Evolutionary conservation across 441 rosid genomes (phyloP).

Genomic region (Euphorbia schlechtendalii): DNA sequence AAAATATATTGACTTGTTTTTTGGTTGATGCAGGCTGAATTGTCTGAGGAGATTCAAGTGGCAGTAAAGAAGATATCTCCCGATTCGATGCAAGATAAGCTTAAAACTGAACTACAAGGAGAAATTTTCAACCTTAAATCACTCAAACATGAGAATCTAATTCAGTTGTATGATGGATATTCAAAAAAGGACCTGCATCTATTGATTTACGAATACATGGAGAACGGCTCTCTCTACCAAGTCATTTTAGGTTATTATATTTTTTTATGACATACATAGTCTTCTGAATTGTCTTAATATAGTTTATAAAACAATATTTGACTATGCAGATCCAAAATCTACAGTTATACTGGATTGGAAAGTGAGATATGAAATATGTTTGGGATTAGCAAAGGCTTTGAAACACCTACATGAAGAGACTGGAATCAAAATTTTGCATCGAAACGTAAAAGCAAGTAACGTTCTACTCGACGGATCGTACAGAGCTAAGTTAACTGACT

Average conservation of each 20-base stretch:
- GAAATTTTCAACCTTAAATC: constrained; percentile 1
- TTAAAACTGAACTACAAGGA: background rate
- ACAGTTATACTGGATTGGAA: constrained; percentile 1
- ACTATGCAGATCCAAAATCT: background rate
- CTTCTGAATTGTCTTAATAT: too few species aligned
- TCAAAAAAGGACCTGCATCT: constrained; percentile 1
- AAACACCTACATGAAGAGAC: constrained; percentile 8
- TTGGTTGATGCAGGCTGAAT: constrained; percentile 8
- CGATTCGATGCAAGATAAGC: constrained; percentile 1
- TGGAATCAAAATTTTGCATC: background rate
- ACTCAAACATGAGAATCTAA: constrained; percentile 3
- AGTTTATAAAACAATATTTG: too few species aligned
- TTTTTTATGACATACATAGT: too few species aligned
- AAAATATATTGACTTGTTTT: background rate
- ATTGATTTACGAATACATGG: constrained; percentile 12
- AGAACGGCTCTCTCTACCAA: constrained; percentile 5
- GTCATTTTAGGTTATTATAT: constrained; percentile 5
- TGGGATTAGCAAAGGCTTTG: constrained; percentile 13
- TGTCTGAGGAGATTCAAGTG: background rate
- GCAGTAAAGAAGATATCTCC: constrained; percentile 11
- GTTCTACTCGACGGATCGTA: constrained; percentile 3
- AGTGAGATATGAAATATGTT: constrained; percentile 10
- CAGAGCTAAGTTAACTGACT: constrained; percentile 7
- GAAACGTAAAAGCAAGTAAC: constrained; percentile 7
- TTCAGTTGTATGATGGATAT: background rate